Evolutionary conservation across 1,284 basidiomycete genomes (phyloP).

Genomic region (Puccinia sorghi): DNA sequence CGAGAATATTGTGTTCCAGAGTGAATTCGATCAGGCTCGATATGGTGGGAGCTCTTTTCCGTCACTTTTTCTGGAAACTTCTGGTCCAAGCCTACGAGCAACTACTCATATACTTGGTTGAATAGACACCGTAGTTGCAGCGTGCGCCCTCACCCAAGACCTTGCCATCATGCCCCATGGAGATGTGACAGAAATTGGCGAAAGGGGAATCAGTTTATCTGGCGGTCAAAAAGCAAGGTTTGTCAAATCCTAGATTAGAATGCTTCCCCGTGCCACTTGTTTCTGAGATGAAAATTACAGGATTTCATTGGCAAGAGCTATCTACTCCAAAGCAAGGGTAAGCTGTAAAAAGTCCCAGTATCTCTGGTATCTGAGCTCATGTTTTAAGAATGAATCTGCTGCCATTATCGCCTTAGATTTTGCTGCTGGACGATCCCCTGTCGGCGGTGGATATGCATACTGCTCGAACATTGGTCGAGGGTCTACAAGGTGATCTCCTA

Average conservation of each 20-base stretch:
- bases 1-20: slow-evolving; percentile 46
- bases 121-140: slow-evolving; percentile 37
- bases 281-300: slow-evolving; percentile 16
- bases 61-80: neutral
- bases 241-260: neutral
- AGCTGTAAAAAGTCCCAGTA: neutral
- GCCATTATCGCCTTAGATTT: slow-evolving; percentile 7
- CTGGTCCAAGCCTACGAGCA: neutral
- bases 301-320: slow-evolving; percentile 43
- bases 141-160: slow-evolving; percentile 45
- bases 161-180: slow-evolving; percentile 47
- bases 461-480: slow-evolving; percentile 35
- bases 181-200: slow-evolving; percentile 50
- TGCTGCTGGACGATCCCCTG: slow-evolving; percentile 42
- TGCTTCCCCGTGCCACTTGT: neutral
- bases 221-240: slow-evolving; percentile 50
- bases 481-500: slow-evolving; percentile 33
- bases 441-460: slow-evolving; percentile 47
- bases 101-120: neutral
- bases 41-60: slow-evolving; percentile 13
- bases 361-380: too few species aligned
- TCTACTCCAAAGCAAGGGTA: slow-evolving; percentile 46
- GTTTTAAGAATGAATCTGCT: neutral
- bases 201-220: slow-evolving; percentile 49
- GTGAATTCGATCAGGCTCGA: slow-evolving; percentile 34